Evolutionary conservation across 1,139 yeast species (phyloP), one percentile per base, ranked within the genome.

Genomic region (Kodamaea fungicola): DNA sequence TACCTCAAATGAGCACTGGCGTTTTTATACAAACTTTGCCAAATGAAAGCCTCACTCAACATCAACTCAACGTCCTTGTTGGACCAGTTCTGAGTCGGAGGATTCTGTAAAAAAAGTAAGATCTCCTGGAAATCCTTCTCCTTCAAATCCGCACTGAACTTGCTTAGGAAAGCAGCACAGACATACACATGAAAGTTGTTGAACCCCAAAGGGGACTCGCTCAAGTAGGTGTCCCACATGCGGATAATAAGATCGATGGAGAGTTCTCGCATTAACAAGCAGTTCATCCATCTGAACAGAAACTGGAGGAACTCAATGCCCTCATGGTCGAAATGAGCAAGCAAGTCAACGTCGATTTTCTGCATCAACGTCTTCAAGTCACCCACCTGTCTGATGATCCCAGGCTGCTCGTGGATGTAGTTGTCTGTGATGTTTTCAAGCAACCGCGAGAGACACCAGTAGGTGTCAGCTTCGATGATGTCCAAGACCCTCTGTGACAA

Each of bases 221-320:
- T 81, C 38, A 92, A 64, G 57, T 92, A 92, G 0, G 99, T 90
- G 56, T 92, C 99, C 98, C 98, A 92, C 96, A 92, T 92, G 38
- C 99, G 71, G 22, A 89, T 80, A 7, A 92, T 86, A 42, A 88
- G 74, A 28, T 71, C 69, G 51, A 92, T 80, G 32, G 83, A 79
- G 31, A 92, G 71, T 55, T 92, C 99, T 47, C 99, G 75, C 99
- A 92, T 92, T 38, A 92, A 67, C 51, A 92, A 67, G 63, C 99
- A 92, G 62, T 94, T 92, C 97, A 94, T 94, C 99, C 99, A 92
- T 47, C 99, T 73, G 64, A 92, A 94, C 22, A 96, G 78, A 62
- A 92, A 92, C 58, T 94, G 98, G 47, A 94, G 80, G 55, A 92
- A 92, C 58, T 92, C 97, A 12, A 92, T 79, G 31, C 84, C 85